These are phyloP conservation scores for Trichoderma lentiforme DNA, from an alignment of 2,329 filamentous ascomycete species.

Conservation along the genomic window DNA sequence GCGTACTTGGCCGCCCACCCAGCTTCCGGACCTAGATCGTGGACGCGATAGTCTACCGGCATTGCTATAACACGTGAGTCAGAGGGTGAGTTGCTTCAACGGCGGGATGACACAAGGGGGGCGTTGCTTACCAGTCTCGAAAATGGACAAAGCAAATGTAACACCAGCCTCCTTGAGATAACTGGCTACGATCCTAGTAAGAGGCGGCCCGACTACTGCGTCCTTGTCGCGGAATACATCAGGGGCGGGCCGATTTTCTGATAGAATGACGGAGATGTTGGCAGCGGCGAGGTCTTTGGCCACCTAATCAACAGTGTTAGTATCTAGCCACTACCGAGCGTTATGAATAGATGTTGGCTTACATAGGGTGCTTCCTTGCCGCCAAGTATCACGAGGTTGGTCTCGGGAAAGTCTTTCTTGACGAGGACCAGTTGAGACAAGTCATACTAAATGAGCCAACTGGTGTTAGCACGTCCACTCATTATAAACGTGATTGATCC, in stretches of 20 bases:
- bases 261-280: constrained; percentile 42
- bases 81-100: not conserved
- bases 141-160: constrained; percentile 30
- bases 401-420: constrained; percentile 33
- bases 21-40: constrained; percentile 39
- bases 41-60: constrained; percentile 36
- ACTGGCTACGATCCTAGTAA: constrained; percentile 37
- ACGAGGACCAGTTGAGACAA: constrained; percentile 40
- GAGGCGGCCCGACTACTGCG: constrained; percentile 40
- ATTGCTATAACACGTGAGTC: constrained; percentile 21
- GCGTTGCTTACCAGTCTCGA: constrained; percentile 2
- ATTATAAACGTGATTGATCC: not conserved
- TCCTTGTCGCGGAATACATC: constrained; percentile 35
- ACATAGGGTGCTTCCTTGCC: constrained; percentile 39
- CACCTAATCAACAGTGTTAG: not conserved
- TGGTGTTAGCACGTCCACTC: not conserved
- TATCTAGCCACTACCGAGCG: not conserved
- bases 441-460: constrained; percentile 31
- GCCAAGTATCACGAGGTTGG: constrained; percentile 39
- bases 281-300: constrained; percentile 12
- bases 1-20: constrained; percentile 41
- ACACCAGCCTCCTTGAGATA: constrained; percentile 41
- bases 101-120: not conserved
- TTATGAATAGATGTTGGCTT: constrained; percentile 21
- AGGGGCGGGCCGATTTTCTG: constrained; percentile 31